phyloP scores from a whole-genome alignment of 2,329 filamentous ascomycete species.

The Cercospora zeina region DNA sequence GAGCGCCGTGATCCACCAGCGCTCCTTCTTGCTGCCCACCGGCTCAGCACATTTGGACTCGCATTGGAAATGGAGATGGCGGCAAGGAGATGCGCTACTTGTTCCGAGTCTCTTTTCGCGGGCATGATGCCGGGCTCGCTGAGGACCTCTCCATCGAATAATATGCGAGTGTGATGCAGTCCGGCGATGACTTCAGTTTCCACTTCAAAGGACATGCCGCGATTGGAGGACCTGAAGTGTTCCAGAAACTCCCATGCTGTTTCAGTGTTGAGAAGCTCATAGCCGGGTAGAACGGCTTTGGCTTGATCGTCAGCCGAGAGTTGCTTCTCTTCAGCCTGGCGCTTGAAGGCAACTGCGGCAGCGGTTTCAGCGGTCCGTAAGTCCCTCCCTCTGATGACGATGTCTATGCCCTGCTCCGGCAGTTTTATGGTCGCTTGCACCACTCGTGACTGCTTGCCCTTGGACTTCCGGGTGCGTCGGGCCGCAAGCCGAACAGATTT shows the following conservation, averaged over 20 bases:
- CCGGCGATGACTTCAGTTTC: constrained; percentile 20
- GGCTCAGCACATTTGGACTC: constrained; percentile 39
- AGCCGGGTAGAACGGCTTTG: not conserved
- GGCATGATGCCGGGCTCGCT: constrained; percentile 37
- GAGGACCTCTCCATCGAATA: constrained; percentile 36
- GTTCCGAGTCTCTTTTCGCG: constrained; percentile 42
- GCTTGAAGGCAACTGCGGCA: constrained; percentile 45
- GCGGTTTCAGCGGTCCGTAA: constrained; percentile 39
- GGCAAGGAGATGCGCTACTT: constrained; percentile 42
- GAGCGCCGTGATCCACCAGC: constrained; percentile 40
- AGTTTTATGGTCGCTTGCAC: constrained; percentile 36
- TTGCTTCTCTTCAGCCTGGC: constrained; percentile 41
- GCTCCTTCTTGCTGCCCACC: constrained; percentile 41
- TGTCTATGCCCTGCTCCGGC: constrained; percentile 42
- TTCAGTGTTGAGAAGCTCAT: constrained; percentile 40
- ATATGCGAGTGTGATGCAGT: constrained; percentile 32
- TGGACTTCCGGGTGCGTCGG: constrained; percentile 5
- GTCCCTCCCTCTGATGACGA: constrained; percentile 34
- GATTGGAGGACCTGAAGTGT: constrained; percentile 35
- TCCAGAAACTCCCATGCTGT: constrained; percentile 45
- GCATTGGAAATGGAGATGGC: constrained; percentile 41
- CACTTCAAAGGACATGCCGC: constrained; percentile 29
- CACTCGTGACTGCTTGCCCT: constrained; percentile 4
- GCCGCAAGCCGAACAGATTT: constrained; percentile 7
- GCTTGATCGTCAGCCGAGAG: constrained; percentile 15